These are phyloP conservation scores for Picochlorum sp. DNA, from an alignment of 139 green algal species.

Conservation along the genomic window DNA sequence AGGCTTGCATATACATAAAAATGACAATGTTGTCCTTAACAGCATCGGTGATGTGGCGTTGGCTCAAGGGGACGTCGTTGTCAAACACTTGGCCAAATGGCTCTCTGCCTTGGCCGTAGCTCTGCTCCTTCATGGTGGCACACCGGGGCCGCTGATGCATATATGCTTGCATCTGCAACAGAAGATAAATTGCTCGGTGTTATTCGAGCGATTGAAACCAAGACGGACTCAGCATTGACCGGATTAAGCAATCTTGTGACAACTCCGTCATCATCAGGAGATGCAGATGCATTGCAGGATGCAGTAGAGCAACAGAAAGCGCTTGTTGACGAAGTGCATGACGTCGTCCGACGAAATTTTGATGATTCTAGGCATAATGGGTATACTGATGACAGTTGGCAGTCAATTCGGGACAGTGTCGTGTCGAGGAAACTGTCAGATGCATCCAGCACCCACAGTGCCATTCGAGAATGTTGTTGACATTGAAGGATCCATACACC, in stretches of 20 bases:
- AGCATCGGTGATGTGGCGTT: too few relatives aligned
- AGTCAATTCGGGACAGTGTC: conserved; percentile 13
- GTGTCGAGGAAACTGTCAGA: conserved; percentile 19
- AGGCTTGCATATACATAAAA: too few relatives aligned
- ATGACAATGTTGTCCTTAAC: too few relatives aligned
- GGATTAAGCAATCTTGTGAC: neutral
- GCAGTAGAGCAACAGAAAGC: neutral
- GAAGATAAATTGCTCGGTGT: conserved; percentile 26
- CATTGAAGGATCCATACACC: conserved; percentile 80
- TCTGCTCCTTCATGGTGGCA: neutral
- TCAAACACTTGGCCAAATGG: neutral
- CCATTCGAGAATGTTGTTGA: conserved; percentile 25
- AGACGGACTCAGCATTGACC: conserved; percentile 12
- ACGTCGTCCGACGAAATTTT: conserved; percentile 74
- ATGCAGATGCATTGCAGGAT: neutral
- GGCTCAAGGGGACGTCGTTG: neutral
- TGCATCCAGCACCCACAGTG: conserved; percentile 14
- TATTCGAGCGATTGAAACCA: conserved; percentile 13
- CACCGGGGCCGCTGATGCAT: neutral
- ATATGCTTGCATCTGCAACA: conserved; percentile 11
- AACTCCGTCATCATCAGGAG: neutral
- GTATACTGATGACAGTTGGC: conserved; percentile 46
- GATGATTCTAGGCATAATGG: conserved; percentile 42
- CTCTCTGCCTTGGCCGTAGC: neutral
- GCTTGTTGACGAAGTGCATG: conserved; percentile 54